Evolutionary conservation across 2,329 filamentous ascomycete genomes (phyloP).

Genomic region (Trichophyton rubrum): DNA sequence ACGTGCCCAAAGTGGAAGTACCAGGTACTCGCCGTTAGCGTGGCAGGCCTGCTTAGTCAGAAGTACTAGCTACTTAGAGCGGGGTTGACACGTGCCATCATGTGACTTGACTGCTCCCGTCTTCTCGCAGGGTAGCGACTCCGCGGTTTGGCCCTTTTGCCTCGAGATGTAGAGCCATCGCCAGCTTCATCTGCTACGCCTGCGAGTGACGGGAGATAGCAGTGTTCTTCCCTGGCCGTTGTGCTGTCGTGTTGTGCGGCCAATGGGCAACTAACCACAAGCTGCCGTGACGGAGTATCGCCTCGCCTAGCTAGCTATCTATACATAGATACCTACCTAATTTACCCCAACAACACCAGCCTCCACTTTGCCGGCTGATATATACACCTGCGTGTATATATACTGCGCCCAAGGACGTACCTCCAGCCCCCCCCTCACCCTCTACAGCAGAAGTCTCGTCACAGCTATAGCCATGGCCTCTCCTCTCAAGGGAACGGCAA

Average conservation of each 20-base stretch:
- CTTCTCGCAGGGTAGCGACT: too few species aligned
- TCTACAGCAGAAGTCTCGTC: neutral
- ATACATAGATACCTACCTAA: neutral
- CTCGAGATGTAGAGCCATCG: conserved; percentile 5
- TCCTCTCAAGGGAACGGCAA: conserved; percentile 25
- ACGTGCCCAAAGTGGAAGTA: too few species aligned
- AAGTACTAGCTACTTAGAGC: neutral
- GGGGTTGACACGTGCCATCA: conserved; percentile 5
- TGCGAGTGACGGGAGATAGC: neutral
- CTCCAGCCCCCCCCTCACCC: neutral
- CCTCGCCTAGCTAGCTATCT: neutral
- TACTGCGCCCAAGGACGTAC: neutral
- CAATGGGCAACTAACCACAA: neutral
- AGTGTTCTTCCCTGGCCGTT: conserved; percentile 7
- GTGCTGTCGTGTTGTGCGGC: neutral
- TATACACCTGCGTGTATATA: neutral
- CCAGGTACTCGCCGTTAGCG: neutral
- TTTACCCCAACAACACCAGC: neutral
- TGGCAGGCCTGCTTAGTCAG: neutral
- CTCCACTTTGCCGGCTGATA: neutral
- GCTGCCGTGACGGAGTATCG: neutral
- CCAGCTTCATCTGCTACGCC: conserved; percentile 14
- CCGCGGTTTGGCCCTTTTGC: neutral
- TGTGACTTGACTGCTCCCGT: neutral
- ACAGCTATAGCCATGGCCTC: conserved; percentile 24